Conservation (phyloP, 75 land plant species). For the Picea glauca region DNA sequence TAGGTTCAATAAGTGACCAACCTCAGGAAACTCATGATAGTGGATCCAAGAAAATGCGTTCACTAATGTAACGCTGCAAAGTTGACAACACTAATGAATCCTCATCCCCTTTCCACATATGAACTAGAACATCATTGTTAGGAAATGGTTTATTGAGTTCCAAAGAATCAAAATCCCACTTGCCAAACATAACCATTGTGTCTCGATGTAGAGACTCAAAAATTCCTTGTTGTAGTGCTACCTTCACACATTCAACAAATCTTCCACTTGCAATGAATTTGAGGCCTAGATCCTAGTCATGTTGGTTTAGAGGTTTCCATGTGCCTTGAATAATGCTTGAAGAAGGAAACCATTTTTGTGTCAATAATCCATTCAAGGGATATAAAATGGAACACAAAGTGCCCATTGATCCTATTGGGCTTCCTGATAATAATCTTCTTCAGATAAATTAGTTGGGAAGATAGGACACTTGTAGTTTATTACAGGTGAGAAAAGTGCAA, state of each 20-base stretch:
- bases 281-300: no score
- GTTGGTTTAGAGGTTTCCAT: no score
- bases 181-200: slow-evolving; percentile 51
- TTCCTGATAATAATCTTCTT: no score
- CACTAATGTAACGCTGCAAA: slow-evolving; percentile 52
- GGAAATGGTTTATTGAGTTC: slow-evolving; percentile 60
- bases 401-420: no score
- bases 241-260: background rate
- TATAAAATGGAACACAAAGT: no score
- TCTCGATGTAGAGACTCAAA: slow-evolving; percentile 56
- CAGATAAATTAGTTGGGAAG: no score
- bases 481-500: no score
- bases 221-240: slow-evolving; percentile 55
- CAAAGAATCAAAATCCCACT: slow-evolving; percentile 63
- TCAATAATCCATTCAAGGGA: no score
- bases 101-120: slow-evolving; percentile 79
- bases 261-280: no score
- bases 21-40: slow-evolving; percentile 64
- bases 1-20: slow-evolving; percentile 51
- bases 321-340: no score
- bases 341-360: no score
- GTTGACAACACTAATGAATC: slow-evolving; percentile 56
- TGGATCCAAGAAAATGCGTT: slow-evolving; percentile 63
- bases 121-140: slow-evolving; percentile 42
- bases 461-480: no score